Base-by-base conservation (phyloP, 2,329 filamentous ascomycete species). In the Beauveria australis region DNA sequence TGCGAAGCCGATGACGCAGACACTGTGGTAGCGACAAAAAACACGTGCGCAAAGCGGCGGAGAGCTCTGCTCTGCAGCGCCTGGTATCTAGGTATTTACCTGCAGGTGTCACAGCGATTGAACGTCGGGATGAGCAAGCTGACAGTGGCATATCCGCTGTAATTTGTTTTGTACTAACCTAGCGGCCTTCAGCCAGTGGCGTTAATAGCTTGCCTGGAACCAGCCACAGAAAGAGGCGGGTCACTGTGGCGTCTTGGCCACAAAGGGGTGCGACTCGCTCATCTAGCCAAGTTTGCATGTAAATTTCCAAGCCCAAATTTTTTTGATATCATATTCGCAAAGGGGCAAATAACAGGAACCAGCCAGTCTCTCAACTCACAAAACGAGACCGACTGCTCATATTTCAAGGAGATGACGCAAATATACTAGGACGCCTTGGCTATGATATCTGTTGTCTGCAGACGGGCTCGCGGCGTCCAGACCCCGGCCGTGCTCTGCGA, bases 371-470 rank as follows among this genome's bases (percentile, higher is more conserved):
- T 58, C 33, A 28, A 49, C 8, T 40, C 12, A 3, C 16, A 7
- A 41, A 14, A n/a, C 12, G 3, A 28, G 14, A 37, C 14, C 18
- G 18, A 16, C 54, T 43, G 9, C 40, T 1, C 7, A 3, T 1
- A 28, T 6, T 2, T 12, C 18, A 40, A n/a, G 56, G 56, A 52
- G 10, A 59, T 59, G 56, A 59, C 44, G 28, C 37, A 52, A 48
- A 59, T 52, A 59, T 30, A 12, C 9, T 59, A 49, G 37, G 33
- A 58, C 44, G 46, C 28, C 16, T 10, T 18, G 46, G 56, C 37
- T 40, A 59, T 59, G 56, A 52, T 59, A 59, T 30, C 37, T 18
- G 47, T 59, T 59, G 56, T 26, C 47, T 44, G 47, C 56, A 52
- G 47, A 59, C 47, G 47, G 56, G 56, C 47, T 48, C 28, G 54